These are phyloP conservation scores for Boletus insuetus DNA, from an alignment of 768 basidiomycete species.

Conservation along the genomic window DNA sequence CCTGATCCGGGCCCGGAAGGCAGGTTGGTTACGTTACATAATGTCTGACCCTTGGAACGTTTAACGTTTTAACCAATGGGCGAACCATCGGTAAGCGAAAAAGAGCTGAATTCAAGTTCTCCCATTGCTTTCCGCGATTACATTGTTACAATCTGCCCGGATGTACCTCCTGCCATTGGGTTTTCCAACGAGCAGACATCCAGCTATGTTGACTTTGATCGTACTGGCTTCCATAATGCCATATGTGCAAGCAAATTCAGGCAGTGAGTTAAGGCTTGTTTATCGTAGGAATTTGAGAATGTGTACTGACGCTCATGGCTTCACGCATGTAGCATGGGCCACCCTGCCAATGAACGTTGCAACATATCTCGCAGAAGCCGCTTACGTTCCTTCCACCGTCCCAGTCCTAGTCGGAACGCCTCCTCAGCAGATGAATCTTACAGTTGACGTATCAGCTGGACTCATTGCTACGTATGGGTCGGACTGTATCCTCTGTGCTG, in stretches of 20 bases:
- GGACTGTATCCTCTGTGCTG: constrained; percentile 28
- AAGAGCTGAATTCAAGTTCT: too few species aligned
- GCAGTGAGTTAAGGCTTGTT: neutral
- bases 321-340: constrained; percentile 23
- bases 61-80: too few species aligned
- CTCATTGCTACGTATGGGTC: constrained; percentile 15
- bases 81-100: too few species aligned
- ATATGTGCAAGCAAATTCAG: constrained; percentile 12
- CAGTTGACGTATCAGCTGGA: constrained; percentile 15
- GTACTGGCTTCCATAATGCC: constrained; percentile 2
- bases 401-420: constrained; percentile 25
- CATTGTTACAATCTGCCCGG: neutral
- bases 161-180: neutral
- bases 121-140: too few species aligned
- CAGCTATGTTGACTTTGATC: neutral
- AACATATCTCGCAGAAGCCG: constrained; percentile 12
- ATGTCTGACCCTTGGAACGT: too few species aligned
- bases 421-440: constrained; percentile 27
- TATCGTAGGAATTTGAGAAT: neutral
- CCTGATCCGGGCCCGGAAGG: too few species aligned
- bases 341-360: constrained; percentile 23
- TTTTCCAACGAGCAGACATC: neutral
- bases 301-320: neutral
- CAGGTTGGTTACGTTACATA: too few species aligned
- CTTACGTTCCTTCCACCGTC: constrained; percentile 12